These are phyloP conservation scores for Ustilago trichophora DNA, from an alignment of 1,284 basidiomycete genomes.

Conservation along the genomic window DNA sequence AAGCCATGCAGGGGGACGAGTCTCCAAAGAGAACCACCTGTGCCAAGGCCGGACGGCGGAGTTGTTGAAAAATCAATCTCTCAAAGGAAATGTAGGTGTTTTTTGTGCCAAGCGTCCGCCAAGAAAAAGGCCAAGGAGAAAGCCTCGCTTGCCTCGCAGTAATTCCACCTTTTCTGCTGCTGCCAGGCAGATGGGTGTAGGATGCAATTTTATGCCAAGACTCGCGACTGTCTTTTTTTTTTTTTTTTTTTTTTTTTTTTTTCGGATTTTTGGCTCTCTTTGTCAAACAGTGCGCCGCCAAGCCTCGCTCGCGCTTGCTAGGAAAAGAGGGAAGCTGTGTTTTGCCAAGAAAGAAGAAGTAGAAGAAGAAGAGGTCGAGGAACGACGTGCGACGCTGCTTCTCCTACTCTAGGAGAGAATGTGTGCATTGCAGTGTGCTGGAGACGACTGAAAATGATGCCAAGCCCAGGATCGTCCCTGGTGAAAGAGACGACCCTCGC, in stretches of 20 bases:
- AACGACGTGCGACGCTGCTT: too few relatives aligned
- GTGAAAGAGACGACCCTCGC: background rate
- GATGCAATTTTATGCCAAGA: too few relatives aligned
- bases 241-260: background rate
- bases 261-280: background rate
- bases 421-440: background rate
- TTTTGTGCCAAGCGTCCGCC: conserved; percentile 37
- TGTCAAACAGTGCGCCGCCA: conserved; percentile 24
- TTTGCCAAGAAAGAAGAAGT: too few relatives aligned
- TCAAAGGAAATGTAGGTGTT: background rate
- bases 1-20: conserved; percentile 21
- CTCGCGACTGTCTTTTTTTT: too few relatives aligned
- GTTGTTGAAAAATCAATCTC: too few relatives aligned
- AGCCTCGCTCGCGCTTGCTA: background rate
- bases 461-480: conserved; percentile 2
- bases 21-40: background rate
- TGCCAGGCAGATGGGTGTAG: background rate
- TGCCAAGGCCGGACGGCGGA: conserved; percentile 26
- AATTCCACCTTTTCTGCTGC: conserved; percentile 1
- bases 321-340: background rate
- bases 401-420: too few relatives aligned
- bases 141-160: conserved; percentile 1
- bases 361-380: too few relatives aligned
- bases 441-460: background rate
- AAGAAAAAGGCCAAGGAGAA: conserved; percentile 24